phyloP scores from a whole-genome alignment of 331 rosid genomes.

The Cydonia oblonga region DNA sequence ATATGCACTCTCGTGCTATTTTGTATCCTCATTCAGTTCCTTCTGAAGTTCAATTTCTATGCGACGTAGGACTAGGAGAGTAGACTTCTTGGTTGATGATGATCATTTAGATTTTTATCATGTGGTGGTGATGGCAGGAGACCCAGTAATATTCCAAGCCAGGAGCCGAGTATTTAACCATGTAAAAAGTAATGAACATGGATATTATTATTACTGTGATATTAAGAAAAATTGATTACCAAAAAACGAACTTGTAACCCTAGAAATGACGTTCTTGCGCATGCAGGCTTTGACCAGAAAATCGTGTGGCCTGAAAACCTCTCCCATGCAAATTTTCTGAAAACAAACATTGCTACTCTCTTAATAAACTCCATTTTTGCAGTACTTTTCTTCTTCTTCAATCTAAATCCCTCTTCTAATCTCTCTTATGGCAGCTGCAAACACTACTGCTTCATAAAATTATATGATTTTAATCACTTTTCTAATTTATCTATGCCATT shows the following conservation, averaged over 20 bases:
- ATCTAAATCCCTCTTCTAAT: background rate
- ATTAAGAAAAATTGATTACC: background rate
- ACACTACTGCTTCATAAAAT: background rate
- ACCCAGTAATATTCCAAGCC: background rate
- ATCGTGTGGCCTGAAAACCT: background rate
- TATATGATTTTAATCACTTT: background rate
- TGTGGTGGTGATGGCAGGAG: background rate
- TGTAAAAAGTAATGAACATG: background rate
- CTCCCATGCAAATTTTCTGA: background rate
- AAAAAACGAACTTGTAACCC: background rate
- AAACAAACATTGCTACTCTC: background rate
- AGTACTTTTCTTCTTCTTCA: background rate
- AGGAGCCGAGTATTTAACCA: background rate
- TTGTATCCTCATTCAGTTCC: background rate
- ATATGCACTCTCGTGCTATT: background rate
- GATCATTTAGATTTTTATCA: background rate
- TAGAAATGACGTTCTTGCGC: background rate
- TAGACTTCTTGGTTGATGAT: background rate
- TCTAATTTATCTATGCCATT: background rate
- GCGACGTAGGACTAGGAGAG: background rate
- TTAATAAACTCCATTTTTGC: background rate
- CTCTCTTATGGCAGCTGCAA: background rate
- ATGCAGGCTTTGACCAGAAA: background rate
- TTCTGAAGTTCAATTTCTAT: background rate
- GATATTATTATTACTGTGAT: background rate